Evolutionary conservation across 2,329 filamentous ascomycete species (phyloP), one percentile per base, ranked within the genome.

Genomic region (Decorospora gaudefroyi): DNA sequence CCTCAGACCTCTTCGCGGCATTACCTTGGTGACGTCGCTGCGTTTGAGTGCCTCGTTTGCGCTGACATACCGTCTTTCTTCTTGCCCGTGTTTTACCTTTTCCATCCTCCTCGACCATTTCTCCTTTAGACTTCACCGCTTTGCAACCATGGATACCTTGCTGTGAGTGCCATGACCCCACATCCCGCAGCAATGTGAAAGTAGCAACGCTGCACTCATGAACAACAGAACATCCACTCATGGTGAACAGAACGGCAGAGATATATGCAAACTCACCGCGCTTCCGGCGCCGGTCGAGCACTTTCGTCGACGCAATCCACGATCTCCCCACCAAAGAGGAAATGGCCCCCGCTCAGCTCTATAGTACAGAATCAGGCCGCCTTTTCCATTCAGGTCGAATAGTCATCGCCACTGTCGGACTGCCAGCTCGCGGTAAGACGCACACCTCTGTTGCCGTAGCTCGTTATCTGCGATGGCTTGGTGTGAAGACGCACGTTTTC

Each of bases 311-410:
- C 78, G 92, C 89, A 55, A 96, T 97, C 62, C 92, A 97, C 73
- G 92, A 97, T 76, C 79, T 95, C 40, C 84, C 88, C 6, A 87
- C 91, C 67, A 90, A 90, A 62, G 78, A 80, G 46, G 82, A 92
- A 59, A 83, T 95, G 81, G 93, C 93, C 4, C 93, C 93, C 19
- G 93, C 93, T 57, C 93, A 99, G 75, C 80, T 99, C 31, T 99
- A 99, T 76, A 96, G 90, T 71, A 99, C 93, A 39, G 95, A 97
- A 80, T 97, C 92, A 33, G 93, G 93, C 34, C 84, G 93, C 28
- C 83, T 99, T 19, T 99, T 99, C 70, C 93, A 99, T 72, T 96
- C 93, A 15, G 93, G 93, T 33, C 85, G 92, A 45, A 99, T 99
- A 68, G 92, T 92, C 33, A 97, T 99, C 61, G 92, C 93, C 55